Conservation (phyloP, 2,329 filamentous ascomycete genomes). For the Macrophomina pseudophaseolina region DNA sequence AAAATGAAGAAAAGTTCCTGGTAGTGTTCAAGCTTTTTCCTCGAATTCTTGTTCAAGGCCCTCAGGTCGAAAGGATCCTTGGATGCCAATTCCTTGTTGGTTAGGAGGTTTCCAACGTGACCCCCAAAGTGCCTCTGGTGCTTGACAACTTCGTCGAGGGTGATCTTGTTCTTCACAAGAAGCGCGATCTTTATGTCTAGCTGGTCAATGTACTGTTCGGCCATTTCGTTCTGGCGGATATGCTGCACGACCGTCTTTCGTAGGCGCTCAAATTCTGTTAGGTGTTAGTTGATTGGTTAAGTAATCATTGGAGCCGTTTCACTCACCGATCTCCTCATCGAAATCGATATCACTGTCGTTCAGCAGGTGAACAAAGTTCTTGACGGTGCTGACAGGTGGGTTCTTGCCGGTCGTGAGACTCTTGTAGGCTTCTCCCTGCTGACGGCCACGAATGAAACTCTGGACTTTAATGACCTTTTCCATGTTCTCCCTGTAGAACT, state of each 20-base stretch:
- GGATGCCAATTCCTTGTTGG: conserved; percentile 85
- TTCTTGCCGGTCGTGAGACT: conserved; percentile 95
- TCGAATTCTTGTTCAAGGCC: conserved; percentile 93
- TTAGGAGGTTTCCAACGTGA: conserved; percentile 80
- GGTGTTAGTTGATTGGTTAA: background rate
- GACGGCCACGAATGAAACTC: conserved; percentile 91
- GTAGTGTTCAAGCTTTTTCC: conserved; percentile 94
- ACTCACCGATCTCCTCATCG: conserved; percentile 80
- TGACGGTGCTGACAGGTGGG: conserved; percentile 93
- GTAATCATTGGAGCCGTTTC: background rate
- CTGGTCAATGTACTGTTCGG: conserved; percentile 97
- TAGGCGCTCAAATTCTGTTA: conserved; percentile 82
- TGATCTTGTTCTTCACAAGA: conserved; percentile 99
- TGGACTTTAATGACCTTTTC: conserved; percentile 98
- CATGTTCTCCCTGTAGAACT: conserved; percentile 95
- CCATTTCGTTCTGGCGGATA: conserved; percentile 93
- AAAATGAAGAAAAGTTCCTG: conserved; percentile 97
- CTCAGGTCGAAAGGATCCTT: conserved; percentile 95
- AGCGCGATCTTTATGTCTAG: conserved; percentile 98
- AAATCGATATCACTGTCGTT: conserved; percentile 99
- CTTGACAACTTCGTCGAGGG: conserved; percentile 93
- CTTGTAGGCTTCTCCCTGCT: conserved; percentile 98
- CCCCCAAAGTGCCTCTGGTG: conserved; percentile 97
- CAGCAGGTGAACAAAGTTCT: conserved; percentile 95
- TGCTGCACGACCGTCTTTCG: conserved; percentile 97